These are phyloP conservation scores for Centella asiatica DNA, from an alignment of 129 eudicot species.

Conservation along the genomic window DNA sequence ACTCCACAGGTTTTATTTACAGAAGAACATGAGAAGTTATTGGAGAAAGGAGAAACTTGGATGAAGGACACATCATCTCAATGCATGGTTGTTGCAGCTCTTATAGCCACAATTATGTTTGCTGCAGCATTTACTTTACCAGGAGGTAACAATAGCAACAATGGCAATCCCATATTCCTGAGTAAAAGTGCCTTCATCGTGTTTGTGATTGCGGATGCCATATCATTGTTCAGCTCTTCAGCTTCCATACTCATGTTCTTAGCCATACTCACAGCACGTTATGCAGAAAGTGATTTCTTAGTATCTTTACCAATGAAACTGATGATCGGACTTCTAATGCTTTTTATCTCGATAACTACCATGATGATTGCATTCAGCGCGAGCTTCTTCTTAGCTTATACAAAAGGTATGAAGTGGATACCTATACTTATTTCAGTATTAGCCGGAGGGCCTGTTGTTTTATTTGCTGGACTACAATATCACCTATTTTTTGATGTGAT, in stretches of 20 bases:
- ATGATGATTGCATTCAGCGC: constrained; percentile 31
- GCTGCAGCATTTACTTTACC: constrained; percentile 30
- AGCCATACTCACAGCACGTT: constrained; percentile 23
- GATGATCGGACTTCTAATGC: constrained; percentile 17
- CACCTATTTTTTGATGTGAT: constrained; percentile 20
- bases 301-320: constrained; percentile 13
- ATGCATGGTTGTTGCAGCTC: constrained; percentile 25
- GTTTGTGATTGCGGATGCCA: constrained; percentile 26
- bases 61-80: constrained; percentile 26
- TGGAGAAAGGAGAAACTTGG: constrained; percentile 8
- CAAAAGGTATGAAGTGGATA: constrained; percentile 15
- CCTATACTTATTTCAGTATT: constrained; percentile 11
- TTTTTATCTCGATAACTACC: constrained; percentile 20
- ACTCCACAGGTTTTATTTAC: constrained; percentile 5
- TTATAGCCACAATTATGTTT: constrained; percentile 25
- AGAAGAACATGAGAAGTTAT: neutral
- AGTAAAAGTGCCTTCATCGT: constrained; percentile 4
- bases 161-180: constrained; percentile 17
- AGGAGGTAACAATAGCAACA: constrained; percentile 16
- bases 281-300: constrained; percentile 25
- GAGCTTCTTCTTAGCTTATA: constrained; percentile 19
- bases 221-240: constrained; percentile 27
- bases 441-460: constrained; percentile 14
- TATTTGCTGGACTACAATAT: constrained; percentile 14
- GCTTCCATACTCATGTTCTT: constrained; percentile 18